Evolutionary conservation across 805 yeast genomes (phyloP).

Genomic region (Candida succiphila): DNA sequence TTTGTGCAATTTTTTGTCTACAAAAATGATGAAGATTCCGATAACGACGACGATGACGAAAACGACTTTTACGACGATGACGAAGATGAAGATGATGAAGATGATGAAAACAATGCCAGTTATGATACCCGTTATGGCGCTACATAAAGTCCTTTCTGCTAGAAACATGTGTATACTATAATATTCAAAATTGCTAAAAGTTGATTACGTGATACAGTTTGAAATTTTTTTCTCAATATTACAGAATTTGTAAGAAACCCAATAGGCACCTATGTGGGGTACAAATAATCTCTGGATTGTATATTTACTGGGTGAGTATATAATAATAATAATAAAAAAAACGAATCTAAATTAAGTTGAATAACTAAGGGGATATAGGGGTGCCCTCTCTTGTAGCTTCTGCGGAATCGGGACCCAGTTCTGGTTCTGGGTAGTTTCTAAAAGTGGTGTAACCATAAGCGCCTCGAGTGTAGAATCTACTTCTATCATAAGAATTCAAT

Average conservation of each 20-base stretch:
- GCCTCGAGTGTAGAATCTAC: slow-evolving; percentile 26
- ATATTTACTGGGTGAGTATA: too few species aligned
- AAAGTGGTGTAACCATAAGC: too few species aligned
- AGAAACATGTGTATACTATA: too few species aligned
- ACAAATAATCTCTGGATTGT: too few species aligned
- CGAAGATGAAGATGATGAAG: neutral
- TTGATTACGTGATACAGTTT: neutral
- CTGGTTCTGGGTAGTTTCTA: too few species aligned
- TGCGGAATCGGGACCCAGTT: neutral
- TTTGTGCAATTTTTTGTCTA: slow-evolving; percentile 81
- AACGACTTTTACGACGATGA: slow-evolving; percentile 7
- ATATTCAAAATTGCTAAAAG: too few species aligned
- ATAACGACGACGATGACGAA: slow-evolving; percentile 11
- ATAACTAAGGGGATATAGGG: too few species aligned
- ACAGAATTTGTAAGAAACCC: too few species aligned
- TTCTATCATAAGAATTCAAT: slow-evolving; percentile 30
- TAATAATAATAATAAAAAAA: too few species aligned
- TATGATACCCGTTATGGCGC: slow-evolving; percentile 7
- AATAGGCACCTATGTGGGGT: too few species aligned
- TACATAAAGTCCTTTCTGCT: neutral
- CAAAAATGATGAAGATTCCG: slow-evolving; percentile 25
- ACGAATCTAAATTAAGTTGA: too few species aligned
- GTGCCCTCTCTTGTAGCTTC: neutral
- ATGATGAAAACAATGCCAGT: slow-evolving; percentile 2
- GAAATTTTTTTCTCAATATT: too few species aligned